Conservation (phyloP, 2,329 filamentous ascomycete species). For the Ceratocystis cacaofunesta region DNA sequence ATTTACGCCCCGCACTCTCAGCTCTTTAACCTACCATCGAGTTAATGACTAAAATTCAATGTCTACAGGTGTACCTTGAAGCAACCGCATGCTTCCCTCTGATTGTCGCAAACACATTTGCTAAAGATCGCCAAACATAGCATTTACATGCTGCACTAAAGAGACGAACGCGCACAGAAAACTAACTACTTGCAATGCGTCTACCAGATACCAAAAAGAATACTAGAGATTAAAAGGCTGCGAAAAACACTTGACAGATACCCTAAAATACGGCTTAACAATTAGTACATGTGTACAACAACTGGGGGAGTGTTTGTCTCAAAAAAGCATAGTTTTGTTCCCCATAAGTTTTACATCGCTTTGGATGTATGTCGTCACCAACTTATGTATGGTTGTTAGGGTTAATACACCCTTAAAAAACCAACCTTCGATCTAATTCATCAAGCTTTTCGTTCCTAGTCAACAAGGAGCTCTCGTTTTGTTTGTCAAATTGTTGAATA, state of each 20-base stretch:
- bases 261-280: background rate
- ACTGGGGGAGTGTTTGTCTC: background rate
- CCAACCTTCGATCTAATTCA: background rate
- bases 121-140: conserved; percentile 31
- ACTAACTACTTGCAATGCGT: background rate
- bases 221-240: background rate
- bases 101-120: conserved; percentile 53
- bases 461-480: background rate
- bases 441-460: background rate
- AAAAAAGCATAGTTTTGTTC: background rate
- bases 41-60: background rate
- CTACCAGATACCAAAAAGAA: background rate
- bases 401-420: background rate
- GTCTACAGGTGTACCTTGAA: conserved; percentile 43
- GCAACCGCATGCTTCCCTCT: conserved; percentile 51
- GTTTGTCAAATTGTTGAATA: too few relatives aligned
- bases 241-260: background rate
- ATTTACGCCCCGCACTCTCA: background rate
- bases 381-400: background rate
- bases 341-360: background rate
- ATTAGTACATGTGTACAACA: background rate
- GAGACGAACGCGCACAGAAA: background rate
- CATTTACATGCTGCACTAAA: background rate
- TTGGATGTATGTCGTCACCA: background rate
- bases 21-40: background rate